Conservation (phyloP, 257 asterid species). For the Echium plantagineum region DNA sequence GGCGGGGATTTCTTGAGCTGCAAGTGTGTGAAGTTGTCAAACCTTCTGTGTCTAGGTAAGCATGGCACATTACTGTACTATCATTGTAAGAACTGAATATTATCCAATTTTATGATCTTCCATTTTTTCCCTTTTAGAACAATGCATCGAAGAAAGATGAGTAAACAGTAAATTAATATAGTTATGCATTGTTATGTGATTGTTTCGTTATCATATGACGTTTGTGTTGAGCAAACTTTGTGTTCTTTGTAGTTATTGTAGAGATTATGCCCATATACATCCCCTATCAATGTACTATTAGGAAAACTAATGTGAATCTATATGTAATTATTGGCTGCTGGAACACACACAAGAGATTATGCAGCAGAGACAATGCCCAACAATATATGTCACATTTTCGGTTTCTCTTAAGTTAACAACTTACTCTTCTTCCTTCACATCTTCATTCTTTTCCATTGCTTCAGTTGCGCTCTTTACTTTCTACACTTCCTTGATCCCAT, state of each 20-base stretch:
- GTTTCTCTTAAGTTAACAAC: background rate
- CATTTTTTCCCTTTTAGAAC: background rate
- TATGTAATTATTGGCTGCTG: too few relatives aligned
- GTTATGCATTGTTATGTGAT: background rate
- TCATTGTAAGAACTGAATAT: background rate
- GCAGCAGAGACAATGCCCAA: too few relatives aligned
- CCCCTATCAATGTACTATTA: too few relatives aligned
- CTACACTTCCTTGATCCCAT: conserved; percentile 15
- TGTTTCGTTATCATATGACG: too few relatives aligned
- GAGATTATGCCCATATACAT: too few relatives aligned
- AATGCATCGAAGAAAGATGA: background rate
- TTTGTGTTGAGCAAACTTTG: too few relatives aligned
- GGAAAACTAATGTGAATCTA: too few relatives aligned
- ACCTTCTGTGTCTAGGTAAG: background rate
- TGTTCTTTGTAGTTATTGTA: too few relatives aligned
- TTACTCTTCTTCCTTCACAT: conserved; percentile 1
- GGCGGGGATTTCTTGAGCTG: background rate
- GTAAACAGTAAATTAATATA: background rate
- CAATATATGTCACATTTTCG: too few relatives aligned
- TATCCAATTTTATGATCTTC: background rate
- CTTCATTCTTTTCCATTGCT: background rate
- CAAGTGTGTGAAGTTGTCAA: background rate
- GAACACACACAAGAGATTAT: too few relatives aligned
- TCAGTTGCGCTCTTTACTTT: conserved; percentile 5
- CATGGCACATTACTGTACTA: background rate